Percentiles rank a stretch among this genome's conserved stretches.
Evolutionary conservation across 805 yeast species (phyloP).

Genomic region (Schizosaccharomyces lindneri): DNA sequence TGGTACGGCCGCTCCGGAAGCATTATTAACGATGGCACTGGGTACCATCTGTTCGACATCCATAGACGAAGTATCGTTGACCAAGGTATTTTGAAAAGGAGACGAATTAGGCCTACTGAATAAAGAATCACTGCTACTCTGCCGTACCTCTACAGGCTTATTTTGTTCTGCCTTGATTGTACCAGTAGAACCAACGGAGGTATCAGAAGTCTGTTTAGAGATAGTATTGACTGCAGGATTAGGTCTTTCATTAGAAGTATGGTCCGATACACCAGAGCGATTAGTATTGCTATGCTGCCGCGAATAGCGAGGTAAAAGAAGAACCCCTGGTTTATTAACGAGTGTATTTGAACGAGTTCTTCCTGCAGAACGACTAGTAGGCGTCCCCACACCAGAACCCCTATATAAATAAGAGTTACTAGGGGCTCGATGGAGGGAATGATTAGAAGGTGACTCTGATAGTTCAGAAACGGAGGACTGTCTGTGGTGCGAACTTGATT

Average conservation of each 20-base stretch:
- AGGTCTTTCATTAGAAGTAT: not conserved
- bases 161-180: too few species aligned
- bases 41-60: too few species aligned
- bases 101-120: too few species aligned
- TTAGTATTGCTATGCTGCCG: constrained; percentile 4
- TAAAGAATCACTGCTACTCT: too few species aligned
- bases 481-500: not conserved
- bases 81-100: too few species aligned
- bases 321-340: constrained; percentile 1
- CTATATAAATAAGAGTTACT: not conserved
- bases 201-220: not conserved
- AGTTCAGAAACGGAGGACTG: not conserved
- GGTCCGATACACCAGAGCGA: not conserved
- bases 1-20: too few species aligned
- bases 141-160: too few species aligned
- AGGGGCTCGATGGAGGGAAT: not conserved
- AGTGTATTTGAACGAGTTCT: constrained; percentile 3
- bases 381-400: not conserved
- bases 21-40: too few species aligned
- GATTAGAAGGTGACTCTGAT: not conserved
- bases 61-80: too few species aligned
- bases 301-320: not conserved
- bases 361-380: not conserved
- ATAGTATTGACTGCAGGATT: not conserved
- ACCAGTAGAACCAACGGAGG: too few species aligned